Evolutionary conservation across 2,329 filamentous ascomycete genomes (phyloP), one percentile per base, ranked within the genome.

Genomic region (Claviceps cyperi): DNA sequence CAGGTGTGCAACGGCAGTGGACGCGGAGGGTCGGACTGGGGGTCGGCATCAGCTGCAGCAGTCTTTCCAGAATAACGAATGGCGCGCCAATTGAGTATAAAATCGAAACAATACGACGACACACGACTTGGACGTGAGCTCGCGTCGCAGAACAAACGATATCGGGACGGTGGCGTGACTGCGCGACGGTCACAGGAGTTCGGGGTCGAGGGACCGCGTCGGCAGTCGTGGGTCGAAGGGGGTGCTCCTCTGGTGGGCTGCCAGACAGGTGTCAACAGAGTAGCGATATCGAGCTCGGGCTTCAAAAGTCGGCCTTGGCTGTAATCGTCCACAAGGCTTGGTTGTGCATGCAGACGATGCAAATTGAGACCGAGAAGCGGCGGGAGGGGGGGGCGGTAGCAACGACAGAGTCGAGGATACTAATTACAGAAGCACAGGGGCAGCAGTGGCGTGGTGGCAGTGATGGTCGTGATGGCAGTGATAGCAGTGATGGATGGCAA

Each of bases 21-120:
- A 57, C 56, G 62, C 56, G 62, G 60, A 56, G 55, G 59, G 58
- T 56, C 55, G 55, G 50, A 50, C 57, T 58, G 58, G 57, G 57
- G 64, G 60, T 63, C 64, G 62, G 64, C 65, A 67, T 67, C 64
- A 67, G 65, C 64, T 56, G 38, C 46, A 48, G 52, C 49, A 52
- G 47, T 52, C 39, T 36, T 46, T 50, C 32, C 47, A 51, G 46
- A 51, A 43, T 41, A 49, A 48, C 54, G 55, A 56, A 32, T 21
- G 17, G 32, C 17, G 55, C 54, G 53, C 54, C 61, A 64, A 65
- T 65, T 64, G 61, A 54, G 48, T 28, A 47, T 40, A 6, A 17
- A 14, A 52, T 52, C 47, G 61, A 36, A 28, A 7, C 21, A 41
- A n/a, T 17, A 24, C 14, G 40, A 43, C 55, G 9, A 32, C 9